Conservation (phyloP, 768 basidiomycete genomes). For the Candolleomyces eurysporus region DNA sequence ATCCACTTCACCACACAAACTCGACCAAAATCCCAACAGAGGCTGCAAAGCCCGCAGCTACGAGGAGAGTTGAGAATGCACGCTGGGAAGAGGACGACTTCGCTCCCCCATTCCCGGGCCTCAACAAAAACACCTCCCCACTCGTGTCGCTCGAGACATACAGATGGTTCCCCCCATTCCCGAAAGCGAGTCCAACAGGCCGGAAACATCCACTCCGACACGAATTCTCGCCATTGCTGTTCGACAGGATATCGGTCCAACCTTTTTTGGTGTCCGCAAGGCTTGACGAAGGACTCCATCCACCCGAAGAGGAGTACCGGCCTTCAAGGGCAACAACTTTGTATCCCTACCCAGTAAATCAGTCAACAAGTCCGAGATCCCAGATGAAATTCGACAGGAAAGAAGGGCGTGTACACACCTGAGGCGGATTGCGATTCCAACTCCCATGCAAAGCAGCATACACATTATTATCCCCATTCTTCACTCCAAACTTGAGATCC, state of each 20-base stretch:
- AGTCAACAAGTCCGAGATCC: background rate
- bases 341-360: background rate
- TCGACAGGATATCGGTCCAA: background rate
- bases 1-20: no score
- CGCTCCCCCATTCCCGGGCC: no score
- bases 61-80: no score
- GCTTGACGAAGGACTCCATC: background rate
- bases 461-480: background rate
- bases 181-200: no score
- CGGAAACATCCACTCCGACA: no score
- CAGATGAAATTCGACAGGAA: background rate
- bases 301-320: background rate
- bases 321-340: slow-evolving; percentile 4
- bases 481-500: slow-evolving; percentile 8
- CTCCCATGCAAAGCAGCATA: slow-evolving; percentile 6
- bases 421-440: slow-evolving; percentile 8
- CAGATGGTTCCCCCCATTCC: no score
- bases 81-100: no score
- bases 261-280: background rate
- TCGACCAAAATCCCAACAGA: no score
- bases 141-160: no score
- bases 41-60: no score
- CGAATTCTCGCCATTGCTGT: background rate
- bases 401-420: background rate
- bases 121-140: no score